Base-by-base conservation (phyloP, 2,329 filamentous ascomycete species). In the Dothidotthia symphoricarpi region DNA sequence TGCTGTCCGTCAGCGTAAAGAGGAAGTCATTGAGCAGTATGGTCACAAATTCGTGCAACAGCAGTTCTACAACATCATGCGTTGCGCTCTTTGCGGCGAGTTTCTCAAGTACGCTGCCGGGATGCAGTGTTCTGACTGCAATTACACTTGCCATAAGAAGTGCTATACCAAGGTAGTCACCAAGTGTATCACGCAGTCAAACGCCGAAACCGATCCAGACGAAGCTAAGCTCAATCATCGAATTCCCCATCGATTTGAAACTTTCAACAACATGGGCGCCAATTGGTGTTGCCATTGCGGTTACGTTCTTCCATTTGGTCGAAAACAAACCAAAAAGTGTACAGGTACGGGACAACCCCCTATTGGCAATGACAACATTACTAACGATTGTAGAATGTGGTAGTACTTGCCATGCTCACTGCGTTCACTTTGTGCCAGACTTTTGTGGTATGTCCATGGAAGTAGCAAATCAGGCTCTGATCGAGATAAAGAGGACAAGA, bases 41-140 rank as follows among this genome's bases (percentile, higher is more conserved):
- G 93, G 93, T 32, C 93, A 98, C 82, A 98, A 97, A 72, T 98
- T 98, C 63, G 85, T 97, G 39, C 87, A 93, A 61, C 90, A 96
- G 67, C 93, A 96, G 68, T 98, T 98, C 70, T 98, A 97, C 82
- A 98, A 97, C 77, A 96, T 98, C 63, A 98, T 98, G 93, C 91
- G 93, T 47, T 98, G 93, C 70, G 93, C 93, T 11, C 82, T 97
- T 24, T 98, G 93, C 66, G 93, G 90, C 43, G 93, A 98, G 54
- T 97, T 98, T 63, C 84, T 98, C 71, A 98, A 97, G 66, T 97
- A 97, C 66, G 94, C 91, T 32, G 88, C 93, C 15, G 93, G 93
- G 46, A 98, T 98, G 91, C 93, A 98, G 72, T 98, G 93, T 69
- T 87, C 94, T 51, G 93, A 98, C 71, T 98, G 93, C 85, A 97